Evolutionary conservation across 2,329 filamentous ascomycete genomes (phyloP).

Genomic region (Ophiostoma perfectum): DNA sequence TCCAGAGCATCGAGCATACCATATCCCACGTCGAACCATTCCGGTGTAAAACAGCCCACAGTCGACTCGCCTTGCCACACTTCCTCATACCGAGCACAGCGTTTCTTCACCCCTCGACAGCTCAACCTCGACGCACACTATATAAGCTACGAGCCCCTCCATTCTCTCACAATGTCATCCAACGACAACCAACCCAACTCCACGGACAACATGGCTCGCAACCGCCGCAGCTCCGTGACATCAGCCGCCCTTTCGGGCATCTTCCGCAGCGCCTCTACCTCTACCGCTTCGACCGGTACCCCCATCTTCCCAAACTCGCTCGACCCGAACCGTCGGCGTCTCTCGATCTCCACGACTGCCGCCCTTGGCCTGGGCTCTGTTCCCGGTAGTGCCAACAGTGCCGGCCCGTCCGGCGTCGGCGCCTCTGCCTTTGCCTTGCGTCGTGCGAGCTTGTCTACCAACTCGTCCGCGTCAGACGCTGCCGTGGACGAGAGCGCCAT

Average conservation of each 20-base stretch:
- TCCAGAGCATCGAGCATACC: background rate
- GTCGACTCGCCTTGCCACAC: background rate
- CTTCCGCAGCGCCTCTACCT: conserved; percentile 53
- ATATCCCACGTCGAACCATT: background rate
- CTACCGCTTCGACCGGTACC: conserved; percentile 39
- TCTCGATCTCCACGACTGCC: conserved; percentile 60
- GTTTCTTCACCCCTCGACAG: background rate
- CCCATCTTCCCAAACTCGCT: conserved; percentile 44
- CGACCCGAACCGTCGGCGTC: conserved; percentile 55
- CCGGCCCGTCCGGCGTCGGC: conserved; percentile 31
- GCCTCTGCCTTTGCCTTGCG: conserved; percentile 48
- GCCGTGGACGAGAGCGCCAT: conserved; percentile 67
- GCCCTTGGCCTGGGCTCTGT: conserved; percentile 62
- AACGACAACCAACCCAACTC: conserved; percentile 28
- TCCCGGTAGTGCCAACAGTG: conserved; percentile 31
- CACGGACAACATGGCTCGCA: conserved; percentile 32
- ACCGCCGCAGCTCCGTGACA: conserved; percentile 53
- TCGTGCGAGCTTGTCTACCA: conserved; percentile 65
- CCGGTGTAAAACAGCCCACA: background rate
- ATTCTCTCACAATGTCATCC: conserved; percentile 23
- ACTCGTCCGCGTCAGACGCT: conserved; percentile 40
- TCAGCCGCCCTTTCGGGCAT: conserved; percentile 54
- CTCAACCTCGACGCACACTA: background rate
- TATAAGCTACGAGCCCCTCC: background rate
- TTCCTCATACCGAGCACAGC: background rate